Conservation (phyloP, 75 land plant genomes). For the Pseudotsuga menziesii region DNA sequence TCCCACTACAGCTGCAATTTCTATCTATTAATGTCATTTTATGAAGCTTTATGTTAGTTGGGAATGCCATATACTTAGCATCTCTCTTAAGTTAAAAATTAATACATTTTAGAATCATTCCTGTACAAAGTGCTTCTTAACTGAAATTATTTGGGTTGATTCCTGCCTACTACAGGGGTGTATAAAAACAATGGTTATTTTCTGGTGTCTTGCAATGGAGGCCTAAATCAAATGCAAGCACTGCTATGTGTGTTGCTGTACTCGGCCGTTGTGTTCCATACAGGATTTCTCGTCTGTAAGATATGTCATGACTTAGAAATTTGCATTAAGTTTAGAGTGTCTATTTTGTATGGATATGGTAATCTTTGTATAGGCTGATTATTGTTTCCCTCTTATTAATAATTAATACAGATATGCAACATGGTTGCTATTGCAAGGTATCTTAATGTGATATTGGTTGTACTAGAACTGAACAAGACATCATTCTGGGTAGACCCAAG, state of each 20-base stretch:
- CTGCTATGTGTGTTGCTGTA: conserved; percentile 46
- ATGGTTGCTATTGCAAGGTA: conserved; percentile 84
- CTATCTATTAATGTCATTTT: too few relatives aligned
- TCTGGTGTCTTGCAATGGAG: conserved; percentile 88
- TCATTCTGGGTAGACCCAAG: conserved; percentile 97
- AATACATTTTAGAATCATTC: neutral
- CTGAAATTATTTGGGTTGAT: conserved; percentile 3
- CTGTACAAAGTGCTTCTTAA: neutral
- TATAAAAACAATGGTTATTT: conserved; percentile 89
- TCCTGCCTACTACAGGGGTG: conserved; percentile 16
- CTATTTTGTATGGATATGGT: neutral
- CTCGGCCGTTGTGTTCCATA: neutral
- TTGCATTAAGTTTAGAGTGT: neutral
- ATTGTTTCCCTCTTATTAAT: neutral
- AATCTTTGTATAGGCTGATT: neutral
- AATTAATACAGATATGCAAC: conserved; percentile 90
- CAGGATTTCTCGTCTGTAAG: neutral
- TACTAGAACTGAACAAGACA: conserved; percentile 87
- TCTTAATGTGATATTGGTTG: conserved; percentile 72
- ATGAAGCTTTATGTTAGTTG: too few relatives aligned
- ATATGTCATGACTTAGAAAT: too few relatives aligned
- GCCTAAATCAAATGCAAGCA: conserved; percentile 93
- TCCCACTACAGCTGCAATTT: too few relatives aligned
- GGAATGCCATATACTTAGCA: too few relatives aligned
- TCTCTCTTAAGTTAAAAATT: neutral